Conservation (phyloP, 1,284 basidiomycete genomes). For the Coniophora puteana region DNA sequence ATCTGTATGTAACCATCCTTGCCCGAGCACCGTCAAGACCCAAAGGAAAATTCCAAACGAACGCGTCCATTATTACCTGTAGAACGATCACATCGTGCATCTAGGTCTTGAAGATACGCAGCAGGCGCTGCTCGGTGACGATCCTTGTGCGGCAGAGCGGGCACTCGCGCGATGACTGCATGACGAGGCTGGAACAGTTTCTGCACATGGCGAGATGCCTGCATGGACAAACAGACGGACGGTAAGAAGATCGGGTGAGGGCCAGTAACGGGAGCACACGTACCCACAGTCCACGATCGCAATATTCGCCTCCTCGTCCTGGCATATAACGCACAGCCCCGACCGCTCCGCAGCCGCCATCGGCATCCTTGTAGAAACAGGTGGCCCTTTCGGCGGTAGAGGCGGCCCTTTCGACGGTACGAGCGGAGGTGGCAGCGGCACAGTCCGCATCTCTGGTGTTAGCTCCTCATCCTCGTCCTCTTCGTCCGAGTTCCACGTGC, state of each 20-base stretch:
- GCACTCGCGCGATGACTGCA: constrained; percentile 78
- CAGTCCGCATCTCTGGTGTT: constrained; percentile 5
- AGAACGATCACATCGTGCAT: no score
- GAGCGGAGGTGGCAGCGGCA: constrained; percentile 5
- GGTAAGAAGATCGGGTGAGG: constrained; percentile 2
- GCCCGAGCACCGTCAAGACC: no score
- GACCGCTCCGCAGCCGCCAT: constrained; percentile 51
- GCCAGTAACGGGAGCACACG: constrained; percentile 22
- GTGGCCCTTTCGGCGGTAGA: constrained; percentile 10
- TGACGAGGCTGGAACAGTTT: constrained; percentile 80
- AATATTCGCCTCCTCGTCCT: constrained; percentile 88
- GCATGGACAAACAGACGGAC: constrained; percentile 5
- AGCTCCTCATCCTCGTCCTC: constrained; percentile 10
- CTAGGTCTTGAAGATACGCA: constrained; percentile 80
- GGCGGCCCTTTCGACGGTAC: constrained; percentile 7
- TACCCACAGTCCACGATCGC: constrained; percentile 93
- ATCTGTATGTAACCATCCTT: no score
- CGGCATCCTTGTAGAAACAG: constrained; percentile 26
- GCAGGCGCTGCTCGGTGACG: constrained; percentile 73
- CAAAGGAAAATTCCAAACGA: no score
- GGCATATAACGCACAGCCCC: constrained; percentile 85
- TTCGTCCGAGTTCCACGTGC: constrained; percentile 9
- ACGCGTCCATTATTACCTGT: no score
- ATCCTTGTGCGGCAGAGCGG: constrained; percentile 85
- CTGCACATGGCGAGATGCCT: constrained; percentile 84